Evolutionary conservation across 164 flowering plant genomes (phyloP).

Genomic region (Brasenia schreberi): DNA sequence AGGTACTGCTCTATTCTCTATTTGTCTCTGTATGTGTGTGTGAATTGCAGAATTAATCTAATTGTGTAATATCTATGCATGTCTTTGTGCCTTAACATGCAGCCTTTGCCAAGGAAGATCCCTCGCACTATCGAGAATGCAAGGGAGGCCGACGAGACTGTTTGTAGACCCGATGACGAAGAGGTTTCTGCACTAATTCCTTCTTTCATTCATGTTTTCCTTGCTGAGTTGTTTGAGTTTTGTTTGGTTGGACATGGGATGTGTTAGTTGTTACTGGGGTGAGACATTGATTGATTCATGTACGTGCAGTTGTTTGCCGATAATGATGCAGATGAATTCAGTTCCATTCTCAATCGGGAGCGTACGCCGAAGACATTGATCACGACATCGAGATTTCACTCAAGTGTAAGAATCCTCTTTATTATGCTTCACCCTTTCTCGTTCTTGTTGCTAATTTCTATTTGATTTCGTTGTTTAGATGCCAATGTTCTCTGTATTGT

Average conservation of each 20-base stretch:
- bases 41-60: neutral
- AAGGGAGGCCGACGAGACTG: slow-evolving; percentile 82
- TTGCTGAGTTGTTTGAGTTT: neutral
- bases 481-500: too few species aligned
- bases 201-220: neutral
- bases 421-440: neutral
- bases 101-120: slow-evolving; percentile 46
- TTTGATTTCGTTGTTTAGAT: too few species aligned
- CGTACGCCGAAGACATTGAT: slow-evolving; percentile 59
- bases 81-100: slow-evolving; percentile 4
- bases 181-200: slow-evolving; percentile 30
- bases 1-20: slow-evolving; percentile 18
- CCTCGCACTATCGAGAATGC: slow-evolving; percentile 91
- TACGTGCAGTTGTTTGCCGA: slow-evolving; percentile 67
- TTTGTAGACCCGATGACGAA: slow-evolving; percentile 81
- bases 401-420: slow-evolving; percentile 39
- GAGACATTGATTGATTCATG: neutral
- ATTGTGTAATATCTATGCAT: neutral
- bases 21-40: neutral
- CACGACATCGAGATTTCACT: slow-evolving; percentile 81
- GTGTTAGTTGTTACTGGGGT: neutral
- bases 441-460: neutral
- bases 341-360: slow-evolving; percentile 41
- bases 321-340: slow-evolving; percentile 83
- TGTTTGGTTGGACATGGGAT: neutral